Percentiles rank a stretch among this genome's conserved stretches.
phyloP scores from a whole-genome alignment of 176 grass and related monocot species.

The Echinochloa phyllopogon region DNA sequence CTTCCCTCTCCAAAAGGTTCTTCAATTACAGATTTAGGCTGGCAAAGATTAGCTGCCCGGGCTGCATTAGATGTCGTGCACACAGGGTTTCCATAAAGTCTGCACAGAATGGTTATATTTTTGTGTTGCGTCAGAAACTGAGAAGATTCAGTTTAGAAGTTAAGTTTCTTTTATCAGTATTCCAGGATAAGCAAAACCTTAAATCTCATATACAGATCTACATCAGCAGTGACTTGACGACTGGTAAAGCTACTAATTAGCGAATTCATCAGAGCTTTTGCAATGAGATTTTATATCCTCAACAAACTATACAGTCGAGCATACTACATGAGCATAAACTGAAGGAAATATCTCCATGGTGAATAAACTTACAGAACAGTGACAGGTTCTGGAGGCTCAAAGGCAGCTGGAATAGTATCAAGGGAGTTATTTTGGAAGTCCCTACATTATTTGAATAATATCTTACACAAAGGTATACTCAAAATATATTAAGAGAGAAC shows the following conservation, averaged over 20 bases:
- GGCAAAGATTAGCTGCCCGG: conserved; percentile 55
- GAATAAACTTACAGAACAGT: conserved; percentile 71
- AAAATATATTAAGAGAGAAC: conserved; percentile 28
- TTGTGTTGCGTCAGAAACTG: conserved; percentile 17
- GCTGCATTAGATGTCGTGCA: conserved; percentile 59
- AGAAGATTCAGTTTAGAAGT: conserved; percentile 3
- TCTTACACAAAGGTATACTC: conserved; percentile 39
- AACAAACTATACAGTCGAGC: conserved; percentile 2
- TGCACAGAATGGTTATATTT: conserved; percentile 50
- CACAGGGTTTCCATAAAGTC: conserved; percentile 80
- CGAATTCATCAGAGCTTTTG: conserved; percentile 6
- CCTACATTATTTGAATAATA: conserved; percentile 56
- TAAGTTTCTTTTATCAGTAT: not conserved
- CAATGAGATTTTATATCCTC: conserved; percentile 19
- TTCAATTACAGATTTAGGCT: conserved; percentile 33
- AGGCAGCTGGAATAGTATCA: conserved; percentile 58
- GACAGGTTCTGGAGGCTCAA: conserved; percentile 65
- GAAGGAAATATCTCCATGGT: conserved; percentile 14
- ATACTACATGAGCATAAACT: not conserved
- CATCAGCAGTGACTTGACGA: conserved; percentile 14
- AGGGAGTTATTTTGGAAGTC: conserved; percentile 88
- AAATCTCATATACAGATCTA: conserved; percentile 18
- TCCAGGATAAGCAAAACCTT: conserved; percentile 7
- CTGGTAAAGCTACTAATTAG: not conserved
- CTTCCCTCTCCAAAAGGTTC: conserved; percentile 40